phyloP scores from a whole-genome alignment of 352 stramenopile species.

The Phytophthora hibernalis region DNA sequence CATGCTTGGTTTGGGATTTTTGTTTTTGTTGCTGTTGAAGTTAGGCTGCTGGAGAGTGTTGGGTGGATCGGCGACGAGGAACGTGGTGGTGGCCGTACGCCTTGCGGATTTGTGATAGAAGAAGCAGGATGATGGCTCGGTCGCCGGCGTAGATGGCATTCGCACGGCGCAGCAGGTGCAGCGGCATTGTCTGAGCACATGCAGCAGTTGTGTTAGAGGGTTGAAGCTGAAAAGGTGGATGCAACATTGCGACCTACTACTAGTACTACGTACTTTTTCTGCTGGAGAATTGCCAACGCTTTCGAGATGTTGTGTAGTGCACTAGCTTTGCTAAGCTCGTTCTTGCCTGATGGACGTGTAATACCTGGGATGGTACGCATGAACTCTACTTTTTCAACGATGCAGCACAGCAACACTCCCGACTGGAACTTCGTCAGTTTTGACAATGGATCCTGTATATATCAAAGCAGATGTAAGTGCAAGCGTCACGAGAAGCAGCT shows the following conservation, averaged over 20 bases:
- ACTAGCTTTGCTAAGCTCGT: conserved; percentile 54
- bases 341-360: conserved; percentile 31
- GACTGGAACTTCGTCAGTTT: conserved; percentile 64
- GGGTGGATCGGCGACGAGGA: conserved; percentile 14
- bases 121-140: conserved; percentile 42
- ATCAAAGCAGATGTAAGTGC: background rate
- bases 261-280: too few species aligned
- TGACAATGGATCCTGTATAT: conserved; percentile 35
- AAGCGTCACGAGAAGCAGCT: background rate
- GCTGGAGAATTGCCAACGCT: conserved; percentile 60
- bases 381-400: conserved; percentile 75
- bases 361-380: conserved; percentile 70
- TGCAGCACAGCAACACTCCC: conserved; percentile 62
- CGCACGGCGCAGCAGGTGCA: conserved; percentile 52
- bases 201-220: background rate
- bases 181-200: conserved; percentile 52
- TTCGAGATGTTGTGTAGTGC: conserved; percentile 81
- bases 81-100: conserved; percentile 39
- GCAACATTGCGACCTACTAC: conserved; percentile 25
- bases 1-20: conserved; percentile 24
- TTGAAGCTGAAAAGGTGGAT: background rate
- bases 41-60: conserved; percentile 22
- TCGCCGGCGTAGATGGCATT: conserved; percentile 49
- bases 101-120: conserved; percentile 59
- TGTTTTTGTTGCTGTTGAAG: background rate